Evolutionary conservation across 768 basidiomycete genomes (phyloP), one percentile per base, ranked within the genome.

Genomic region (Gloeophyllum trabeum): DNA sequence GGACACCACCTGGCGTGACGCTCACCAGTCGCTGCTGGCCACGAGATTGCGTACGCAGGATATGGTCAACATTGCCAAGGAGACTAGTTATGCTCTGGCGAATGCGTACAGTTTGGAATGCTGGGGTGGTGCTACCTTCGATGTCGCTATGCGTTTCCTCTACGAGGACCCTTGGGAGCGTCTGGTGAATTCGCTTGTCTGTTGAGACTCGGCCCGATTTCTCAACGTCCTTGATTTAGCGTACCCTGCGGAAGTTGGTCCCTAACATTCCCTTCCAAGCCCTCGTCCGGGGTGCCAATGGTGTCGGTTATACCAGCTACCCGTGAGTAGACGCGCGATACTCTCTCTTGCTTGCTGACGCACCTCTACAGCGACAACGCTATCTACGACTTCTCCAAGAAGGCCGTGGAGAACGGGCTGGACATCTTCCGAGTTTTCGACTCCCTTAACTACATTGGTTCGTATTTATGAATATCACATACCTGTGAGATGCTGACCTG

Each of bases 101-200:
- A 98, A 98, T 56, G 89, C 96, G 5, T 99, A 90, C 68, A 86
- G 87, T 58, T 64, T 99, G 48, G 96, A 99, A 60, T 97, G 93
- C 70, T 99, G 96, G 96, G 96, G 96, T 54, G 92, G 93, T 46
- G 93, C 94, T 26, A 98, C 96, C 2, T 99, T 99, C 57, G 94
- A 98, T 61, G 94, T 99, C 40, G 87, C 94, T 19, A 96, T 97
- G 92, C 83, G 94, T 36, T 98, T 99, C 82, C 64, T 99, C 59
- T 98, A 99, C 59, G 96, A 99, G 61, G 96, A 99, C 62, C 96
- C 96, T 51, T 99, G 96, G 96, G 96, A 98, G 60, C 81, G 96
- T 50, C 66, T 99, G 64, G 88, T 89, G 50, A 39, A 79, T 63
- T 18, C 14, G 41, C 18, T 16, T 14, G 26, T 7, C 14, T 35